phyloP scores from a whole-genome alignment of 345 rosid species.

The Litchi chinensis region DNA sequence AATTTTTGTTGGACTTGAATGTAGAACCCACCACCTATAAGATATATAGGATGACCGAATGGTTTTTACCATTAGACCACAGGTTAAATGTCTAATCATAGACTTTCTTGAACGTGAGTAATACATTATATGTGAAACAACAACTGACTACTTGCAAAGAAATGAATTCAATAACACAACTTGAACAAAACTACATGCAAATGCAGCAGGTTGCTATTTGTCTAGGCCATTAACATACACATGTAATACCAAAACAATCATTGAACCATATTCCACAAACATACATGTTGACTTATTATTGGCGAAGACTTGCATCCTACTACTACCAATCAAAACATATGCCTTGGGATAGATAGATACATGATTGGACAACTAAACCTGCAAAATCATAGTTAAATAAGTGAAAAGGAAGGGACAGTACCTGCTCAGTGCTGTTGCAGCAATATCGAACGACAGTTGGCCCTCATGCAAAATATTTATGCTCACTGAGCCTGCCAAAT shows the following conservation, averaged over 20 bases:
- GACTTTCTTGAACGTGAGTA: neutral
- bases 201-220: neutral
- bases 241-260: neutral
- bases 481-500: neutral
- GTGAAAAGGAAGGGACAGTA: neutral
- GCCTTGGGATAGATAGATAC: neutral
- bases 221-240: neutral
- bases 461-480: neutral
- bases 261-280: neutral
- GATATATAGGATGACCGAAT: no score
- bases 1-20: no score
- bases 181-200: neutral
- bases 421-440: neutral
- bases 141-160: neutral
- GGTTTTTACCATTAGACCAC: no score
- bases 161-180: neutral
- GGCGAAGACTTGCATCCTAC: neutral
- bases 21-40: no score
- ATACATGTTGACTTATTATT: neutral
- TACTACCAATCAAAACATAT: neutral
- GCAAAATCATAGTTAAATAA: neutral
- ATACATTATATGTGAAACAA: neutral
- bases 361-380: neutral
- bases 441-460: neutral
- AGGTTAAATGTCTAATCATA: no score